Base-by-base conservation (phyloP, 257 asterid genomes). In the Nicotiana knightiana region DNA sequence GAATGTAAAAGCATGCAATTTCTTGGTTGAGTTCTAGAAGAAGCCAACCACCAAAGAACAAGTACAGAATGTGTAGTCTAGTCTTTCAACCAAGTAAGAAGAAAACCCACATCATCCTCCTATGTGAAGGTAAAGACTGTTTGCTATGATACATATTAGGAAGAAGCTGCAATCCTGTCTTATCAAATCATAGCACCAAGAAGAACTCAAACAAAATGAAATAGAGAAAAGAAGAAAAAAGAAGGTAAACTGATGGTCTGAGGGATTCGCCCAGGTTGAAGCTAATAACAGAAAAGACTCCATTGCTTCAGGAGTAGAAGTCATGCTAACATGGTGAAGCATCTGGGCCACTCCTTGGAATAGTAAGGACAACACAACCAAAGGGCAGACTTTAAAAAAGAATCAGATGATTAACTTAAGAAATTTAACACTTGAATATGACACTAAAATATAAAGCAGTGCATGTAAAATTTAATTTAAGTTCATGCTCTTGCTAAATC, bases 81-180 rank as follows among this genome's bases (percentile, higher is more conserved):
- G 53, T 26, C 28, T 26, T 75, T 75, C 80, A 51, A 51, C 17
- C 63, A 75, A 51, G 63, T 15, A 75, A 53, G 43, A 51, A 1
- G 26, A 7, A 64, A 51, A 16, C 46, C 16, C 62, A 51, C 57
- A 32, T 51, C 9, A 8, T 48, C 63, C 63, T 51, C 79, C 37
- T 46, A 32, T 71, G 51, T 71, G 8, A 73, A 73, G 79, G 9
- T 73, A 48, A 26, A 75, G 46, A 46, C 4, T 51, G 46, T 51
- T 28, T 75, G 63, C 79, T 46, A 46, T 73, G 62, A 26, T 16
- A 51, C 80, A 28, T 7, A 51, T 26, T 75, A 26, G 15, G 51
- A 75, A 51, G 63, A 75, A 26, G 80, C 63, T 75, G 48, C 75
- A 67, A 67, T 67, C 80, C 15, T 28, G 46, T 75, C 80, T 51